Base-by-base conservation (phyloP, 768 basidiomycete genomes). In the Russula vinacea region DNA sequence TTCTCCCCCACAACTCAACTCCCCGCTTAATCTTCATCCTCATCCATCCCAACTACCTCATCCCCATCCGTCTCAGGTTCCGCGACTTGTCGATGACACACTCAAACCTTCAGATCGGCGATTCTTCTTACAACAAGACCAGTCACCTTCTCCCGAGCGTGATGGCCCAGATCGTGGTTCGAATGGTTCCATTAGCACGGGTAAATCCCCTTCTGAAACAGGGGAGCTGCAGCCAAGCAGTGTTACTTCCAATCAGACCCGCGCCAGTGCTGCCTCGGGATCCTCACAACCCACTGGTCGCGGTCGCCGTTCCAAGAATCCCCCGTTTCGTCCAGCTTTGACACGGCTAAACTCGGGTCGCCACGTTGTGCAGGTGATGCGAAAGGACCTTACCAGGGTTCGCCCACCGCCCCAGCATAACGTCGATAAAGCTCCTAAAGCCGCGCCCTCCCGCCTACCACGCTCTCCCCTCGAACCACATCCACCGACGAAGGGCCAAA, bases 51-150 rank as follows among this genome's bases (percentile, higher is more conserved):
- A 45, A n/a, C 47, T 49, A 2, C 24, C 10, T 11, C n/a, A 49
- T 24, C 49, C 22, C 8, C 14, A 17, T 14, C 17, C 14, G 29
- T 58, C 32, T 16, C 54, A 24, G 22, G 26, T 59, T 39, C 65
- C 52, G 49, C 60, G 57, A 5, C 50, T 64, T 58, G 65, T 73
- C 13, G 75, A 73, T 55, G 73, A 72, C 24, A 71, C 73, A 35
- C 66, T 74, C n/a, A 77, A 76, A 63, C 71, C 70, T 24, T 70
- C 76, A 14, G 79, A 80, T 69, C 74, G 76, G 64, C 74, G 76
- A 10, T 81, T 80, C 70, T 81, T 81, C 74, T 69, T 81, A 17
- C 77, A 75, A 61, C 76, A 79, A 35, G 64, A 69, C 35, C 70
- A 72, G 37, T 80, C 79, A 10, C 79, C 80, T 24, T 79, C 78